These are phyloP conservation scores for Penicillium silybi DNA, from an alignment of 495 filamentous ascomycete species.

Conservation along the genomic window DNA sequence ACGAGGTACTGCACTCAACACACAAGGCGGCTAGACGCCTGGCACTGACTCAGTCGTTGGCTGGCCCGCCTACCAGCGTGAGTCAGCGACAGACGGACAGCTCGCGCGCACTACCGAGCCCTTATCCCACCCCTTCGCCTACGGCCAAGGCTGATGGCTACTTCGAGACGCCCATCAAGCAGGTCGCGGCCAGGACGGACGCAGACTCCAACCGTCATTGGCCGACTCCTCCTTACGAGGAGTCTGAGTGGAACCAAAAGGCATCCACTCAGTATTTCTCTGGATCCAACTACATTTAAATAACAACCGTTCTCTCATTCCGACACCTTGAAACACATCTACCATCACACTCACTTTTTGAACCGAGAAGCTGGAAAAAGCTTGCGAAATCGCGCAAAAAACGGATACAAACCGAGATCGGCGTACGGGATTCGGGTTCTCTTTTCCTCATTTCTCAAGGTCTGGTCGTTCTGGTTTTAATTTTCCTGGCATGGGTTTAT, in stretches of 20 bases:
- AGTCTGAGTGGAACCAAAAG: conserved; percentile 83
- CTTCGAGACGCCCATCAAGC: conserved; percentile 56
- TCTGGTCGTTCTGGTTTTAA: conserved; percentile 22
- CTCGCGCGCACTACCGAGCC: conserved; percentile 55
- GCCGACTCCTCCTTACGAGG: conserved; percentile 94
- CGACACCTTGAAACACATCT: conserved; percentile 6
- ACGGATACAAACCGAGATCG: conserved; percentile 28
- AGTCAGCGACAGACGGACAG: conserved; percentile 53
- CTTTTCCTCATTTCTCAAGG: conserved; percentile 25
- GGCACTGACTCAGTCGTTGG: conserved; percentile 42
- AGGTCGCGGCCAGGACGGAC: conserved; percentile 59
- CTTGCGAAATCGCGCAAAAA: conserved; percentile 25
- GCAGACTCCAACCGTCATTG: conserved; percentile 63
- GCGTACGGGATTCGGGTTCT: conserved; percentile 40
- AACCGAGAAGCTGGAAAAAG: conserved; percentile 24
- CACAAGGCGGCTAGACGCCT: conserved; percentile 53
- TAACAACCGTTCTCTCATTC: not conserved
- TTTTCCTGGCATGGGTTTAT: conserved; percentile 12
- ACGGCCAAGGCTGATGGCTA: conserved; percentile 77
- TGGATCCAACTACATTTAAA: conserved; percentile 48
- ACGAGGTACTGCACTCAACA: conserved; percentile 68
- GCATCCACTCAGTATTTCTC: conserved; percentile 67
- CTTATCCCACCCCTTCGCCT: conserved; percentile 88
- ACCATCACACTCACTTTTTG: conserved; percentile 14
- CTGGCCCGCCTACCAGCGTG: conserved; percentile 36